These are phyloP conservation scores for Stylonectria norvegica DNA, from an alignment of 2,329 filamentous ascomycete genomes.

Conservation along the genomic window DNA sequence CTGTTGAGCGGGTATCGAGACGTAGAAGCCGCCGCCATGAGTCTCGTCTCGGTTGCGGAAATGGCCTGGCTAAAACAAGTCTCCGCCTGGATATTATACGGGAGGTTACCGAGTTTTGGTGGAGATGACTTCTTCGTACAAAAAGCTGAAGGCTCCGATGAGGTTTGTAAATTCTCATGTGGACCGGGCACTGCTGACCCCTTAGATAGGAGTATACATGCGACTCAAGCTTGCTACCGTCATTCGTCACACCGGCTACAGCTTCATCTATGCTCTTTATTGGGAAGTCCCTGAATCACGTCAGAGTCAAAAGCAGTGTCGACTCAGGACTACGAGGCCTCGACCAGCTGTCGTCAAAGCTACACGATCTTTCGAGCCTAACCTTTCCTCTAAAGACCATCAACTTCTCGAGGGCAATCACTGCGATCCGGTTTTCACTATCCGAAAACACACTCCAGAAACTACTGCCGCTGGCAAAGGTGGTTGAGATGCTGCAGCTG, in stretches of 20 bases:
- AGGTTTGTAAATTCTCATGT: slow-evolving; percentile 31
- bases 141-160: slow-evolving; percentile 40
- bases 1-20: slow-evolving; percentile 86
- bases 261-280: slow-evolving; percentile 86
- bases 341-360: slow-evolving; percentile 63
- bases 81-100: slow-evolving; percentile 87
- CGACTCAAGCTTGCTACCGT: slow-evolving; percentile 63
- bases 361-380: slow-evolving; percentile 65
- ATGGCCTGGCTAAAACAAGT: slow-evolving; percentile 88
- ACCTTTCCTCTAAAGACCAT: slow-evolving; percentile 70
- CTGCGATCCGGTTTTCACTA: slow-evolving; percentile 73
- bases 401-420: slow-evolving; percentile 68
- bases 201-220: slow-evolving; percentile 53
- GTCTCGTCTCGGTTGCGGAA: slow-evolving; percentile 75
- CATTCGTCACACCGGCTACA: slow-evolving; percentile 71
- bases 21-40: slow-evolving; percentile 71
- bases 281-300: slow-evolving; percentile 82
- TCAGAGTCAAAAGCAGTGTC: slow-evolving; percentile 55
- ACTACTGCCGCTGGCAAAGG: slow-evolving; percentile 72
- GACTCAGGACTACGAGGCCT: slow-evolving; percentile 48
- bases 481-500: slow-evolving; percentile 72
- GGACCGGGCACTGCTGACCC: slow-evolving; percentile 4
- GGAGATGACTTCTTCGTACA: slow-evolving; percentile 84
- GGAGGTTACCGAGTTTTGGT: slow-evolving; percentile 73
- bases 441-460: slow-evolving; percentile 82